Conservation (phyloP, 768 basidiomycete species). For the Leccinum variicolor region DNA sequence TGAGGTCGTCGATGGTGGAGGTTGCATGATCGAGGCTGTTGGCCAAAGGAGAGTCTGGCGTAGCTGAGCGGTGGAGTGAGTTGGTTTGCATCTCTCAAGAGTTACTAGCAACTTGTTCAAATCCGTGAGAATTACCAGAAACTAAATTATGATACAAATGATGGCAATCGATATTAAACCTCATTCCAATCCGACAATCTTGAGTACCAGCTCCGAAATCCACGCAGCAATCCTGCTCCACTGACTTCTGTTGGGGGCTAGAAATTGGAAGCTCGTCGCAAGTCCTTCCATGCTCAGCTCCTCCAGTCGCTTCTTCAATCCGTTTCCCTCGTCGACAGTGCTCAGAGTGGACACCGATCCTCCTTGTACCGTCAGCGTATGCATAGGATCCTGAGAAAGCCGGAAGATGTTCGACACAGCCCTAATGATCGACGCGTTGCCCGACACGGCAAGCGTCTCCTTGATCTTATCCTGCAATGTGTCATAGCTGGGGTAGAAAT, state of each 20-base stretch:
- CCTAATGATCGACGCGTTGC: slow-evolving; percentile 67
- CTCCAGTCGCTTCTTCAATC: slow-evolving; percentile 55
- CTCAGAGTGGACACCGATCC: slow-evolving; percentile 64
- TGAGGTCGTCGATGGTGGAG: slow-evolving; percentile 76
- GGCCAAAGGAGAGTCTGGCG: slow-evolving; percentile 50
- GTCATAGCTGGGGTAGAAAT: slow-evolving; percentile 54
- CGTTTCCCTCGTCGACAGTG: slow-evolving; percentile 53
- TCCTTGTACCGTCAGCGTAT: slow-evolving; percentile 36
- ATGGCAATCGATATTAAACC: slow-evolving; percentile 17
- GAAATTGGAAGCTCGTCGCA: slow-evolving; percentile 68
- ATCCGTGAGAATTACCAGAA: slow-evolving; percentile 18
- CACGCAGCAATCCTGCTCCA: slow-evolving; percentile 69
- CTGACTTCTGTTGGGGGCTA: slow-evolving; percentile 50
- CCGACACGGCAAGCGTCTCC: slow-evolving; percentile 66
- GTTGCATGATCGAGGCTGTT: slow-evolving; percentile 52
- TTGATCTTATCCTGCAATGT: slow-evolving; percentile 71
- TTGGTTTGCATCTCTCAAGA: slow-evolving; percentile 21
- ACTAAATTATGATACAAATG: slow-evolving; percentile 3
- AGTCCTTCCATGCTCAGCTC: slow-evolving; percentile 73
- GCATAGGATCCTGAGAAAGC: slow-evolving; percentile 54
- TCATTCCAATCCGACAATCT: slow-evolving; percentile 42
- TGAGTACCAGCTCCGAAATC: slow-evolving; percentile 62
- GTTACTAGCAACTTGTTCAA: not conserved
- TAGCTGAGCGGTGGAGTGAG: slow-evolving; percentile 35
- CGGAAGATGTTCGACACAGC: slow-evolving; percentile 76